Evolutionary conservation across 345 rosid species (phyloP).

Genomic region (Populus tremula): DNA sequence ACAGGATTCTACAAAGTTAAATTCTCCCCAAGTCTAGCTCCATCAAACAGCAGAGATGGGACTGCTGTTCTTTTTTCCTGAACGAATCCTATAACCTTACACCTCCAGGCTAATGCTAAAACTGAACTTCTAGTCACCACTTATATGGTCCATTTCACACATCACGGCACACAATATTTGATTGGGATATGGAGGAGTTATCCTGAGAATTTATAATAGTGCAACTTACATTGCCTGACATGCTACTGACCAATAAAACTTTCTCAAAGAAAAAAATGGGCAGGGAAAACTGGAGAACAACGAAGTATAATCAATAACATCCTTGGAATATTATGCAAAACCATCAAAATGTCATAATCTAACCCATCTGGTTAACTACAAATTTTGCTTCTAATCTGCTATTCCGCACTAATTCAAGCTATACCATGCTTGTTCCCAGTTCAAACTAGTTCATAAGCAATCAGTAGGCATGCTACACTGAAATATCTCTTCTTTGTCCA

Average conservation of each 20-base stretch:
- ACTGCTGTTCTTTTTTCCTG: not conserved
- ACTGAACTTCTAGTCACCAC: slow-evolving; percentile 1
- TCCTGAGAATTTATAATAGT: not conserved
- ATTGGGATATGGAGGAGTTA: not conserved
- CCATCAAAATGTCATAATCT: not conserved
- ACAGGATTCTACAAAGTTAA: too few relatives aligned
- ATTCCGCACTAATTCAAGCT: too few relatives aligned
- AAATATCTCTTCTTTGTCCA: not conserved
- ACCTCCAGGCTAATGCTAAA: not conserved
- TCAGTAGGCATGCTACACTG: not conserved
- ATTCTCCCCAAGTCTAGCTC: not conserved
- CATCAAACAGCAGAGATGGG: not conserved
- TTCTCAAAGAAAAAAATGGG: not conserved
- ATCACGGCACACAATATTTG: not conserved
- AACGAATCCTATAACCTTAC: not conserved
- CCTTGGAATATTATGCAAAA: not conserved
- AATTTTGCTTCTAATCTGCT: not conserved
- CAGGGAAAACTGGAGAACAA: not conserved
- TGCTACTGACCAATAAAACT: not conserved
- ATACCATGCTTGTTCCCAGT: not conserved
- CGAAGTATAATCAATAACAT: not conserved
- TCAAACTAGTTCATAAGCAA: not conserved
- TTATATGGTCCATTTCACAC: not conserved
- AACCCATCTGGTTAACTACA: not conserved
- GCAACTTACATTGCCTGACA: not conserved